phyloP scores from a whole-genome alignment of 2,329 filamentous ascomycete species.

The Pochonia chlamydosporia region DNA sequence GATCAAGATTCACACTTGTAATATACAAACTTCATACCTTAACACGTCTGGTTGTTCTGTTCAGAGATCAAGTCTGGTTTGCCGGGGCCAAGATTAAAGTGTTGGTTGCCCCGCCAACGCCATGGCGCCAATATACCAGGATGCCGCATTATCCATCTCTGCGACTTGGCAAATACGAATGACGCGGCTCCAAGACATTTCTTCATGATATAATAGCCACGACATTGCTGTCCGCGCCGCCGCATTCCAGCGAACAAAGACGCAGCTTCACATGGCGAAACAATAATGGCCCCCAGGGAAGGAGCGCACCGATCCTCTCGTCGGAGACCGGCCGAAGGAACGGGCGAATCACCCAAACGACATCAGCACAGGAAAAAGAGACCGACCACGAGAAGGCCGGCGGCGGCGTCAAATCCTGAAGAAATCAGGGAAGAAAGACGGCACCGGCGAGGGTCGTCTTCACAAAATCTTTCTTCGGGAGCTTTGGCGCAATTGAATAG shows the following conservation, averaged over 20 bases:
- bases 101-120: conserved; percentile 6
- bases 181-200: conserved; percentile 1
- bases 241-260: conserved; percentile 8
- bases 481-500: conserved; percentile 63
- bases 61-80: too few species aligned
- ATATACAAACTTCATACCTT: too few species aligned
- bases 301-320: conserved; percentile 18
- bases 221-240: conserved; percentile 8
- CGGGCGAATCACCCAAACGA: conserved; percentile 17
- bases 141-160: background rate
- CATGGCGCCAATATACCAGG: background rate
- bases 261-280: background rate
- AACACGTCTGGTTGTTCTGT: too few species aligned
- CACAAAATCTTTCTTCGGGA: conserved; percentile 37
- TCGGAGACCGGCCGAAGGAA: conserved; percentile 20
- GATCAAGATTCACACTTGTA: too few species aligned
- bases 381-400: conserved; percentile 25
- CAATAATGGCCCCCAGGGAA: conserved; percentile 8
- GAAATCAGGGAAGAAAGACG: conserved; percentile 22
- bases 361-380: conserved; percentile 31
- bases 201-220: background rate
- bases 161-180: background rate
- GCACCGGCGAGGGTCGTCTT: conserved; percentile 10
- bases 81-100: too few species aligned
- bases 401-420: conserved; percentile 23